Percentiles rank a stretch among this genome's conserved stretches.
Conservation (phyloP, 2,329 filamentous ascomycete genomes). For the Periconia digitata region DNA sequence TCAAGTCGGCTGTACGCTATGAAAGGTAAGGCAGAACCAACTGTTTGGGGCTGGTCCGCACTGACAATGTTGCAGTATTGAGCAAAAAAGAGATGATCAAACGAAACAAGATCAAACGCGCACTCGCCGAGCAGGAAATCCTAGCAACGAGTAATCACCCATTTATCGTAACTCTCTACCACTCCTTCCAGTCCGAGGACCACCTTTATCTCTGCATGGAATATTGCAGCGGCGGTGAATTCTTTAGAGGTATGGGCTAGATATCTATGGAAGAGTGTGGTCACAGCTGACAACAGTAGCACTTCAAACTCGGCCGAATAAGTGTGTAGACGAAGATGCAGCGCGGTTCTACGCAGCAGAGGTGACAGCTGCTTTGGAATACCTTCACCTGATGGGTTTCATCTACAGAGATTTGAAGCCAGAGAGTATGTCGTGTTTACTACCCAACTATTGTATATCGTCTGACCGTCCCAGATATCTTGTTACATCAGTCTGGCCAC, state of each 20-base stretch:
- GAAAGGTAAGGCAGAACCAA: constrained; percentile 70
- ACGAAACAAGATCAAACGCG: constrained; percentile 99
- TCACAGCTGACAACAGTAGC: constrained; percentile 49
- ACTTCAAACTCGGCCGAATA: constrained; percentile 92
- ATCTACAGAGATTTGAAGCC: constrained; percentile 98
- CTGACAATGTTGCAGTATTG: constrained; percentile 65
- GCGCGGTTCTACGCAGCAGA: constrained; percentile 97
- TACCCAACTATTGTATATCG: neutral
- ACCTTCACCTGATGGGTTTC: constrained; percentile 98
- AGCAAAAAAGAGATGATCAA: constrained; percentile 99
- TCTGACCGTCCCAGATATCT: constrained; percentile 70
- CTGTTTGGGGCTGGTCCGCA: neutral
- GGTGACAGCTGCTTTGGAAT: constrained; percentile 93
- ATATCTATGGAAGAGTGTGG: neutral
- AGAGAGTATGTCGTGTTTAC: constrained; percentile 68
- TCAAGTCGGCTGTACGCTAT: constrained; percentile 93
- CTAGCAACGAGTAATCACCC: constrained; percentile 97
- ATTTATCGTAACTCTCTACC: constrained; percentile 97
- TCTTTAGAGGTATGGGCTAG: constrained; percentile 68
- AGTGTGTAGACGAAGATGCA: constrained; percentile 95
- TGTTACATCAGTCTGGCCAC: constrained; percentile 97
- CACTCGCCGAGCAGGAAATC: constrained; percentile 96
- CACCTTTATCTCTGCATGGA: constrained; percentile 99
- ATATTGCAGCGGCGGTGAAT: constrained; percentile 98
- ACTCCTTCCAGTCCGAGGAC: constrained; percentile 98